A percentile compares a stretch with the other conserved stretches of the same genome.
phyloP scores from a whole-genome alignment of 2,329 filamentous ascomycete genomes.

The Zymoseptoria brevis region DNA sequence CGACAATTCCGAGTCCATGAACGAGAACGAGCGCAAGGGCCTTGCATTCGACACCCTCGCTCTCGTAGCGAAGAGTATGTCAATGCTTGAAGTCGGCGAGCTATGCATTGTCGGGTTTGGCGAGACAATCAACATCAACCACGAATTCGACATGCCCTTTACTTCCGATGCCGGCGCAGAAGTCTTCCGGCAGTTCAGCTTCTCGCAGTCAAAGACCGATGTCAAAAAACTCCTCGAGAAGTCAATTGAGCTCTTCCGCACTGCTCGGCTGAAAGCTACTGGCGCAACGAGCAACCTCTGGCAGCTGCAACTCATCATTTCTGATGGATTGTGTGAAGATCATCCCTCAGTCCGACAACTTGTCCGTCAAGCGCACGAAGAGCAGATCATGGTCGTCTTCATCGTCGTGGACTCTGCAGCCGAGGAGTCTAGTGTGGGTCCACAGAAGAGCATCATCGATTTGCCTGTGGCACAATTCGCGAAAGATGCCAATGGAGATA shows the following conservation, averaged over 20 bases:
- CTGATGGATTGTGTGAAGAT: constrained; percentile 85
- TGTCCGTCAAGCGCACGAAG: constrained; percentile 79
- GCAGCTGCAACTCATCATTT: constrained; percentile 90
- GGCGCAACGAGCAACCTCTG: constrained; percentile 63
- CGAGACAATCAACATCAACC: constrained; percentile 70
- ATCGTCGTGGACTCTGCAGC: constrained; percentile 72
- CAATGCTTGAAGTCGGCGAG: constrained; percentile 90
- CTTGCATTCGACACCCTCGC: constrained; percentile 92
- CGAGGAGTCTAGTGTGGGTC: constrained; percentile 21
- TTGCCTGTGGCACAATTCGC: constrained; percentile 80
- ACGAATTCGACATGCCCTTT: constrained; percentile 77
- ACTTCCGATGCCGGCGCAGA: constrained; percentile 72
- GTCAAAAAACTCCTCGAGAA: constrained; percentile 68
- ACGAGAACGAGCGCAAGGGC: constrained; percentile 64
- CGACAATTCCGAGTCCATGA: constrained; percentile 92
- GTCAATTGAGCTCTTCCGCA: constrained; percentile 73
- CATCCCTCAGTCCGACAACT: constrained; percentile 77
- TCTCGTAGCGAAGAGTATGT: constrained; percentile 76
- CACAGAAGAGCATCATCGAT: constrained; percentile 65
- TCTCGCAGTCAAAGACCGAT: constrained; percentile 78
- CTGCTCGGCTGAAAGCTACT: constrained; percentile 57
- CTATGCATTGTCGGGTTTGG: constrained; percentile 90
- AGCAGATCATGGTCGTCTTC: constrained; percentile 96
- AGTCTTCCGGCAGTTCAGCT: constrained; percentile 76
- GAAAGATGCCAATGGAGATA: constrained; percentile 55